Conservation (phyloP, 371 early-diverging fungal genomes). For the Mucor irregularis region DNA sequence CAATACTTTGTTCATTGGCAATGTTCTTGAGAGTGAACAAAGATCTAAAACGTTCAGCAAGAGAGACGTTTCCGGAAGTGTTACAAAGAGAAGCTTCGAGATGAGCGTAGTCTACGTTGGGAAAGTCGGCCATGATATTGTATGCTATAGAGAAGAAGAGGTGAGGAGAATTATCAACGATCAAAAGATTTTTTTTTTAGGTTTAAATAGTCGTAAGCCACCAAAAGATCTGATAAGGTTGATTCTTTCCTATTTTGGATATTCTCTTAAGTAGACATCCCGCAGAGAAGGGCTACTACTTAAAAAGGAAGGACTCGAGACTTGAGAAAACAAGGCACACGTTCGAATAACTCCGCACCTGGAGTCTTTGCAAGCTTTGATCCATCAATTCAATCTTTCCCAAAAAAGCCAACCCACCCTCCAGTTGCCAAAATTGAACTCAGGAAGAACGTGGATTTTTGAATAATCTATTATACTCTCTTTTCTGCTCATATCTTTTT, state of each 20-base stretch:
- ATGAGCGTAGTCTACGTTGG: constrained; percentile 38
- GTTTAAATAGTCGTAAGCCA: constrained; percentile 5
- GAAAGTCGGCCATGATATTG: constrained; percentile 11
- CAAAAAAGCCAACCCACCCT: too few species aligned
- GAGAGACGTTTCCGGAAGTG: constrained; percentile 57
- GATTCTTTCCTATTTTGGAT: too few species aligned
- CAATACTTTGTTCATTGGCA: constrained; percentile 74
- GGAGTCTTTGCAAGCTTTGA: neutral
- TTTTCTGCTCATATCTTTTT: too few species aligned
- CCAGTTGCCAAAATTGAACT: neutral
- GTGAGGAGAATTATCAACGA: neutral
- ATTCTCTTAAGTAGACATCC: too few species aligned
- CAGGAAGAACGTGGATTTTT: neutral
- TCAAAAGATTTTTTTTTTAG: neutral
- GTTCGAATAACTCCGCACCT: neutral
- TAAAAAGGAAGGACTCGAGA: too few species aligned
- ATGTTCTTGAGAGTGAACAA: constrained; percentile 94
- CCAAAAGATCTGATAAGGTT: too few species aligned
- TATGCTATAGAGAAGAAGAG: neutral
- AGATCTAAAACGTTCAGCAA: constrained; percentile 91
- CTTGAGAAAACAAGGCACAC: too few species aligned
- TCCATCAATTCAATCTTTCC: too few species aligned
- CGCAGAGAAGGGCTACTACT: too few species aligned
- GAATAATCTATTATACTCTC: constrained; percentile 3
- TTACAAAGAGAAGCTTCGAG: constrained; percentile 64